These are phyloP conservation scores for Fraxinus paxiana DNA, from an alignment of 305 asterid genomes.

Conservation along the genomic window DNA sequence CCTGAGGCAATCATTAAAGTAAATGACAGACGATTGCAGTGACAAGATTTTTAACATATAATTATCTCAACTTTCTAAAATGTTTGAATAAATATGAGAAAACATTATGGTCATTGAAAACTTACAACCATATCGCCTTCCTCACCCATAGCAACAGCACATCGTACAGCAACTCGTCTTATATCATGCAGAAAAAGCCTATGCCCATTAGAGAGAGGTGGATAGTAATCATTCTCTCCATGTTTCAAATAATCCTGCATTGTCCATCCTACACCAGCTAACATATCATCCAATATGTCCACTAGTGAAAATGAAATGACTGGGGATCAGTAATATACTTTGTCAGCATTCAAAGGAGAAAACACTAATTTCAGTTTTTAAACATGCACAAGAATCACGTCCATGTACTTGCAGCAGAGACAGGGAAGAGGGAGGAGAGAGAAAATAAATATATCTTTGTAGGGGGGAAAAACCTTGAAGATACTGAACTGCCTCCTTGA, in stretches of 20 bases:
- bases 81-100: background rate
- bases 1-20: constrained; percentile 38
- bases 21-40: background rate
- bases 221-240: constrained; percentile 93
- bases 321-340: constrained; percentile 5
- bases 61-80: background rate
- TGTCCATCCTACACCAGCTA: constrained; percentile 89
- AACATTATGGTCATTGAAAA: constrained; percentile 21
- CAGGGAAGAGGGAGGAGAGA: background rate
- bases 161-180: constrained; percentile 90
- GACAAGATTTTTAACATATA: background rate
- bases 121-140: constrained; percentile 96
- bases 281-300: constrained; percentile 95
- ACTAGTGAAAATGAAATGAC: constrained; percentile 38
- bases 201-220: constrained; percentile 88
- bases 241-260: constrained; percentile 95
- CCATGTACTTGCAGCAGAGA: background rate
- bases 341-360: background rate
- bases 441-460: background rate
- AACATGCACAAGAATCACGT: background rate
- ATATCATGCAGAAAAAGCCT: constrained; percentile 88
- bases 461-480: background rate
- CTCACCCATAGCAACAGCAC: constrained; percentile 99
- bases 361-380: background rate
- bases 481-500: background rate